Evolutionary conservation across 2,329 filamentous ascomycete genomes (phyloP).

Genomic region (Diaporthe citrichinensis): DNA sequence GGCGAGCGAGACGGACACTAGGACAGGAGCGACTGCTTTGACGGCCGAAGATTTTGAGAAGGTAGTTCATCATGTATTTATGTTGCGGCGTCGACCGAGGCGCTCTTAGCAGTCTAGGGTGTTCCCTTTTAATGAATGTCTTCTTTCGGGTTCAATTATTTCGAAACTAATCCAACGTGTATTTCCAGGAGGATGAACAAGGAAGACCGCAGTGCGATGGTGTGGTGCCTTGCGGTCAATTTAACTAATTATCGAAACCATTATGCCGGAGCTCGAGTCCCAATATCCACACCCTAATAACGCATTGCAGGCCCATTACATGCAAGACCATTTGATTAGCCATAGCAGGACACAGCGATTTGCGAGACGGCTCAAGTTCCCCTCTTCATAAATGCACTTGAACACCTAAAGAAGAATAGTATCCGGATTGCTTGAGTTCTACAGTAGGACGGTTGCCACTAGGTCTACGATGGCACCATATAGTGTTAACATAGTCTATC

Average conservation of each 20-base stretch:
- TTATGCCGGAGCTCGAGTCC: not conserved
- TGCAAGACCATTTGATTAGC: too few species aligned
- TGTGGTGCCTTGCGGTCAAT: not conserved
- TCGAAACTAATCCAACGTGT: not conserved
- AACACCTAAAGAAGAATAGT: not conserved
- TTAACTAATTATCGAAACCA: not conserved
- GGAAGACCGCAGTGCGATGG: not conserved
- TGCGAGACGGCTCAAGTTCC: not conserved
- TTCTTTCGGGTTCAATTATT: not conserved
- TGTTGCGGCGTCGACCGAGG: conserved; percentile 15
- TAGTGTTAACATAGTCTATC: not conserved
- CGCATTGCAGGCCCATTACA: too few species aligned
- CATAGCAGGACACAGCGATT: not conserved
- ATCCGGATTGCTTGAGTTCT: not conserved
- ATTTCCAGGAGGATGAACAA: not conserved
- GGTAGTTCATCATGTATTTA: conserved; percentile 27
- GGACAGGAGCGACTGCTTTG: conserved; percentile 6
- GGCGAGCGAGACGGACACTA: not conserved
- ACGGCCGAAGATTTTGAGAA: conserved; percentile 10
- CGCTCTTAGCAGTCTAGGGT: conserved; percentile 17
- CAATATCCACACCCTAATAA: too few species aligned
- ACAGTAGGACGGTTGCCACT: too few species aligned
- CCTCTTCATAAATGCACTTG: not conserved
- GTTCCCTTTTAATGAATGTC: conserved; percentile 28
- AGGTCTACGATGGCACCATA: not conserved